phyloP scores from a whole-genome alignment of 176 grass and related monocot genomes.

The Oryza officinalis region DNA sequence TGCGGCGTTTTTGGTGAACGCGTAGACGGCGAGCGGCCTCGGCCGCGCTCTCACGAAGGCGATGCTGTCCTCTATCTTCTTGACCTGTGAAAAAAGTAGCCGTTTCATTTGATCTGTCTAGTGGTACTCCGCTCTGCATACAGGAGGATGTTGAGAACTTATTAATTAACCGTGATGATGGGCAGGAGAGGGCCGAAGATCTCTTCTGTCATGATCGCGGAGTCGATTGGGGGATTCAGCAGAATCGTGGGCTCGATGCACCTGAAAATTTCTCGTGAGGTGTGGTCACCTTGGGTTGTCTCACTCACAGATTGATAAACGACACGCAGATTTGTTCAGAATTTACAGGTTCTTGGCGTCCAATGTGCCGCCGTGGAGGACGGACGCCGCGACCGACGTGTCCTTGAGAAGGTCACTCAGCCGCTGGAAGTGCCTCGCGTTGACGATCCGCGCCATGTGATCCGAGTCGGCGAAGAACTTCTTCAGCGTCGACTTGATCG shows the following conservation, averaged over 20 bases:
- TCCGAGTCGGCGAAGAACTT: slow-evolving; percentile 44
- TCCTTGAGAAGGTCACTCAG: slow-evolving; percentile 58
- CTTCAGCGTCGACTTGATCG: slow-evolving; percentile 67
- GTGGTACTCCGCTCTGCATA: neutral
- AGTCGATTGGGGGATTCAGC: slow-evolving; percentile 83
- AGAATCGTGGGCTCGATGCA: slow-evolving; percentile 90
- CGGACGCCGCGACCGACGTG: slow-evolving; percentile 46
- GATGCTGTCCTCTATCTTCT: slow-evolving; percentile 90
- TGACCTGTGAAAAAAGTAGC: slow-evolving; percentile 43
- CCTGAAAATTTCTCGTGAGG: slow-evolving; percentile 33
- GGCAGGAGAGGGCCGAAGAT: slow-evolving; percentile 94
- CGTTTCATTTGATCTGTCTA: neutral
- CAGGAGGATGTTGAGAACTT: too few species aligned
- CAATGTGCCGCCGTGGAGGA: slow-evolving; percentile 67
- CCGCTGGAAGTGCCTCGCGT: slow-evolving; percentile 67
- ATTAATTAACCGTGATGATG: slow-evolving; percentile 70
- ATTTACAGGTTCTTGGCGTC: slow-evolving; percentile 68
- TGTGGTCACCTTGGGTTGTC: neutral
- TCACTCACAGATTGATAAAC: neutral
- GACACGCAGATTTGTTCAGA: neutral
- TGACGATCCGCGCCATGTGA: slow-evolving; percentile 62
- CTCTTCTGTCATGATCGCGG: slow-evolving; percentile 90
- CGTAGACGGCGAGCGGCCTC: slow-evolving; percentile 81
- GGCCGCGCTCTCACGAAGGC: slow-evolving; percentile 64
- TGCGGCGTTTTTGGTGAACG: slow-evolving; percentile 58